Evolutionary conservation across 1,284 basidiomycete genomes (phyloP), one percentile per base, ranked within the genome.

Genomic region (Rhodotorula mucilaginosa): DNA sequence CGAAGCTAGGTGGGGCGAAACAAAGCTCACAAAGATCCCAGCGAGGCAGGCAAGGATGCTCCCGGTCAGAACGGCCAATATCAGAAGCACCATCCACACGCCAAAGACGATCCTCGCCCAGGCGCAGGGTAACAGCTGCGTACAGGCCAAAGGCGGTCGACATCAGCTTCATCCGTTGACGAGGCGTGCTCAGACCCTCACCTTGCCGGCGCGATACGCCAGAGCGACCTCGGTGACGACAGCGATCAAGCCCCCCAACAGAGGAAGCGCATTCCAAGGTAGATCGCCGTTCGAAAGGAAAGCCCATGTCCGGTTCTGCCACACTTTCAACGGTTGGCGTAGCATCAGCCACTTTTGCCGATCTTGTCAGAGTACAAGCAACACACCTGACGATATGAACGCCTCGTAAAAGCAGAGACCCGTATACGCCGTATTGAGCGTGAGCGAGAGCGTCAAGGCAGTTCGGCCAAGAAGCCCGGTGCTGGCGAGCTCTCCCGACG

Each of bases 181-280:
- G 16, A 18, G 26, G 15, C n/a, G 7, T 5, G 29, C 31, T 3
- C 16, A 48, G n/a, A 18, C 23, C 26, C 67, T n/a, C 15, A 64
- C 67, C 16, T 23, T 52, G 15, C 67, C 67, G 0, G 67, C 67
- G 23, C 61, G 61, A 1, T 46, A 4, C 2, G 61, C 63, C 10
- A 68, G 19, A 34, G 52, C 63, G 0, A 26, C 61, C 39, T 68
- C 67, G 0, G 62, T 52, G 2, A 49, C 18, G 6, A 39, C 44
- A 1, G 61, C 61, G 21, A 68, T 60, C n/a, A 64, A 5, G 0
- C 67, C 67, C 23, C 54, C 59, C 21, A 68, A 44, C 12, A 68
- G 19, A 18, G 57, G 58, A 5, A 68, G 21, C 19, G 19, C 26
- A 15, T 49, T 49, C 46, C 46, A 61, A 1, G 26, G 23, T 21